Conservation (phyloP, 1,284 basidiomycete genomes). For the Bjerkandera adusta region DNA sequence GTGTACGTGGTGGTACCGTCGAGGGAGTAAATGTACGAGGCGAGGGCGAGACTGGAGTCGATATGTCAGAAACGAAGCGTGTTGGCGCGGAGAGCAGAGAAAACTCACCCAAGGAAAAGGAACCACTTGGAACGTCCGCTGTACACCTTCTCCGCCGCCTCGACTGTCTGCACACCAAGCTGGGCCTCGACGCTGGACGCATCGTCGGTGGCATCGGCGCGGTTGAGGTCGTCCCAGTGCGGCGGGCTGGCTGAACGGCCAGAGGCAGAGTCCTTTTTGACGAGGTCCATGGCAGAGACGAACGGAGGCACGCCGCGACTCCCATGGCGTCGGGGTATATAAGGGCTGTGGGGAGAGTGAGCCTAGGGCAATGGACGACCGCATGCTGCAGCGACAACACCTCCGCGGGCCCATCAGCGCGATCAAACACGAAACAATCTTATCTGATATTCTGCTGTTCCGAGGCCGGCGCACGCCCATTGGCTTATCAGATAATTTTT, state of each 20-base stretch:
- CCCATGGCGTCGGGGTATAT: no score
- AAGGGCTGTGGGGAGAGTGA: no score
- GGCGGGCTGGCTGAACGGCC: neutral
- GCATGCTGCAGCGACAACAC: neutral
- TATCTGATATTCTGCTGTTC: neutral
- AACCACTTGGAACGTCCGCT: constrained; percentile 57
- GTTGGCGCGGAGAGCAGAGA: neutral
- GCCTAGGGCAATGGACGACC: no score
- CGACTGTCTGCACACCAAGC: constrained; percentile 47
- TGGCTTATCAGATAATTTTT: constrained; percentile 3
- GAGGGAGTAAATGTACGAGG: constrained; percentile 76
- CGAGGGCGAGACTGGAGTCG: constrained; percentile 55
- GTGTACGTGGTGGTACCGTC: constrained; percentile 68
- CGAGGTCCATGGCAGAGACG: neutral
- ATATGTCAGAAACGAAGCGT: neutral
- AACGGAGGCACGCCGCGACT: no score
- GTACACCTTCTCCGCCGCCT: constrained; percentile 52
- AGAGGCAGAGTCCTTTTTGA: neutral
- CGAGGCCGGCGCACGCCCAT: neutral
- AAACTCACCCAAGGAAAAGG: constrained; percentile 57
- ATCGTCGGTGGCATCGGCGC: no score
- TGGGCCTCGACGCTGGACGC: constrained; percentile 33
- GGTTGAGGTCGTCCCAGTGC: neutral
- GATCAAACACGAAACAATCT: no score
- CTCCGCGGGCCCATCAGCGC: no score